Conservation (phyloP, 176 grass and related monocot genomes). For the Oryza meridionalis region DNA sequence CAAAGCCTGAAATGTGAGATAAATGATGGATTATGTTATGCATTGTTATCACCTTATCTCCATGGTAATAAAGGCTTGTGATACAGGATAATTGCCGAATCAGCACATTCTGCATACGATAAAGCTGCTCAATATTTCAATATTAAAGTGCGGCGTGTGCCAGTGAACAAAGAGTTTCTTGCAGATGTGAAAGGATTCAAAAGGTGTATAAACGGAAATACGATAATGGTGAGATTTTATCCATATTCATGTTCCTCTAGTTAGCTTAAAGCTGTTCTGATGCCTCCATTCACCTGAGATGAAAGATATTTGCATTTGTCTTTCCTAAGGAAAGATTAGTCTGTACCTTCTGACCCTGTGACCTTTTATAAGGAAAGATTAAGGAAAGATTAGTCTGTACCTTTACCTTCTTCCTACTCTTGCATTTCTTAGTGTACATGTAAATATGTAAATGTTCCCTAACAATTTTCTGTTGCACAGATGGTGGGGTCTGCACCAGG, state of each 20-base stretch:
- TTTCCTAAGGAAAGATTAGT: background rate
- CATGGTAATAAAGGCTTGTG: conserved; percentile 28
- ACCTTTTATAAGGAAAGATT: background rate
- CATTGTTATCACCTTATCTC: background rate
- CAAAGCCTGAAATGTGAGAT: conserved; percentile 94
- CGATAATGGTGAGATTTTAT: conserved; percentile 74
- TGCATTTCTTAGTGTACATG: background rate
- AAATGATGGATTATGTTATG: conserved; percentile 26
- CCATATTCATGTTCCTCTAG: background rate
- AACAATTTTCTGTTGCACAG: conserved; percentile 48
- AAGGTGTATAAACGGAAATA: conserved; percentile 86
- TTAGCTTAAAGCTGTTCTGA: background rate
- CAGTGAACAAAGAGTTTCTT: conserved; percentile 95
- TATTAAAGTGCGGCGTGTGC: conserved; percentile 89
- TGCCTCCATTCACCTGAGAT: conserved; percentile 21
- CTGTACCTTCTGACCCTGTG: background rate
- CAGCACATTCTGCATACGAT: conserved; percentile 82
- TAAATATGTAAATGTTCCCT: conserved; percentile 29
- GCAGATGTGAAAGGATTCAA: conserved; percentile 95
- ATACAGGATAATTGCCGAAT: conserved; percentile 75
- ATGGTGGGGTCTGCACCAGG: conserved; percentile 96
- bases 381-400: background rate
- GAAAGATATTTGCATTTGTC: background rate
- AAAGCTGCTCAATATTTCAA: conserved; percentile 72
- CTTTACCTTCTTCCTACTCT: background rate